Base-by-base conservation (phyloP, 1,284 basidiomycete species). In the Cryptococcus depauperatus region DNA sequence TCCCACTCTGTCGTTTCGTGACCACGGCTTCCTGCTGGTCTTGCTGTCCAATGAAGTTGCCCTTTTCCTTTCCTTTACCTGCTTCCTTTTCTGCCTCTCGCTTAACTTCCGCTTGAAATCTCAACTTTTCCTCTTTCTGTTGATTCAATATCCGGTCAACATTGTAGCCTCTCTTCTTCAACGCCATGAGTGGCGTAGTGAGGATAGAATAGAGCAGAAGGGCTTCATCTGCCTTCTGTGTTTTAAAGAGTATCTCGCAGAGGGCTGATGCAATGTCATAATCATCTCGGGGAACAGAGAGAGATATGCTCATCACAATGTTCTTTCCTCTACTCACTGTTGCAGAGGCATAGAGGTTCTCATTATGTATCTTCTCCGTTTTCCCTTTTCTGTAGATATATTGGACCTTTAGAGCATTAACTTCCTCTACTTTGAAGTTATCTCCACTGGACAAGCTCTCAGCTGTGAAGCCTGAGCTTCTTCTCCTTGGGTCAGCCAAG, bases 131-230 rank as follows among this genome's bases (percentile, higher is more conserved):
- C 10, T 82, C 82, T 57, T 80, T 78, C 57, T 92, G 85, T 57
- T 89, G 84, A 50, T 83, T 82, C 42, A 96, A 73, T 47, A 97
- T 93, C 41, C 92, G 79, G 64, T 96, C 91, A 42, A 96, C 91
- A 35, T 69, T 67, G 60, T 59, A 66, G 3, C 66, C 66, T 51
- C 92, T 77, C 45, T 91, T 76, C 64, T 83, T 85, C 44, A 98
- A 73, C 2, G 86, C 82, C 51, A 80, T 78, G 37, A 97, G 73
- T 48, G 92, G 85, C 0, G 91, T 95, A 0, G 87, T 88, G 10
- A 98, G 76, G 37, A 98, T 87, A 47, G 89, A 93, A 80, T 88
- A 87, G 59, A 95, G 85, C 11, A 97, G 68, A 7, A 97, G 72
- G 0, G 84, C 79, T 61, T 95, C 90, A 56, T 88, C 86, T 7